Percentiles rank a stretch among this genome's conserved stretches.
Evolutionary conservation across 768 basidiomycete genomes (phyloP).

Genomic region (Flagelloscypha sp.): DNA sequence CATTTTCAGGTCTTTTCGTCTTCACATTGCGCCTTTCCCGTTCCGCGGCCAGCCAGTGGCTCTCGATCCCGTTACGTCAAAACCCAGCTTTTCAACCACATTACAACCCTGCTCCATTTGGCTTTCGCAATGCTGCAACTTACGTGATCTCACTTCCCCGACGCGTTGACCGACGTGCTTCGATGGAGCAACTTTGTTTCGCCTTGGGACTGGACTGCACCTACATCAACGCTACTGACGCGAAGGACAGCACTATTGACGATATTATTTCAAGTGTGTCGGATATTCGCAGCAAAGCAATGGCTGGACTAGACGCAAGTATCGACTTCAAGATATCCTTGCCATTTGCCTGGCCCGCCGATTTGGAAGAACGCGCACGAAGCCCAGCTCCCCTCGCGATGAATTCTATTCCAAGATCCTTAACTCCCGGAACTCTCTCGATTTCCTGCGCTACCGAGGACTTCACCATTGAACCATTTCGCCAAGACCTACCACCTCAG

Average conservation of each 20-base stretch:
- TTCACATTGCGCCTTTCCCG: too few relatives aligned
- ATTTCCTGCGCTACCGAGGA: constrained; percentile 39
- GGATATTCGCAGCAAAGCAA: constrained; percentile 18
- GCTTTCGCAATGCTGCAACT: too few relatives aligned
- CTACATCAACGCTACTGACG: constrained; percentile 41
- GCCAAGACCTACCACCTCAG: constrained; percentile 31
- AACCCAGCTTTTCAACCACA: too few relatives aligned
- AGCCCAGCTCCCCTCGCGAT: constrained; percentile 9
- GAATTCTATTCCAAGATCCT: neutral
- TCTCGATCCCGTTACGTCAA: too few relatives aligned
- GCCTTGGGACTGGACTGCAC: constrained; percentile 44
- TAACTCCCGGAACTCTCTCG: constrained; percentile 12
- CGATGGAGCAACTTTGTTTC: constrained; percentile 49
- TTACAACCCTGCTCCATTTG: too few relatives aligned
- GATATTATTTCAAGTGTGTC: constrained; percentile 39
- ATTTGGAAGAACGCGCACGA: constrained; percentile 21
- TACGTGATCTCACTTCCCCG: constrained; percentile 55
- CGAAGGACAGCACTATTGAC: constrained; percentile 28
- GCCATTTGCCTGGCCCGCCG: constrained; percentile 27
- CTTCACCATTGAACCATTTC: constrained; percentile 26
- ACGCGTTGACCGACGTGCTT: constrained; percentile 43
- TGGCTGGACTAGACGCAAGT: constrained; percentile 1
- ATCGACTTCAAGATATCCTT: neutral
- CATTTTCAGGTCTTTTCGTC: too few relatives aligned
- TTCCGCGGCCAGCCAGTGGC: too few relatives aligned